Conservation (phyloP, 495 filamentous ascomycete genomes). For the Penicillium macrosclerotiorum region DNA sequence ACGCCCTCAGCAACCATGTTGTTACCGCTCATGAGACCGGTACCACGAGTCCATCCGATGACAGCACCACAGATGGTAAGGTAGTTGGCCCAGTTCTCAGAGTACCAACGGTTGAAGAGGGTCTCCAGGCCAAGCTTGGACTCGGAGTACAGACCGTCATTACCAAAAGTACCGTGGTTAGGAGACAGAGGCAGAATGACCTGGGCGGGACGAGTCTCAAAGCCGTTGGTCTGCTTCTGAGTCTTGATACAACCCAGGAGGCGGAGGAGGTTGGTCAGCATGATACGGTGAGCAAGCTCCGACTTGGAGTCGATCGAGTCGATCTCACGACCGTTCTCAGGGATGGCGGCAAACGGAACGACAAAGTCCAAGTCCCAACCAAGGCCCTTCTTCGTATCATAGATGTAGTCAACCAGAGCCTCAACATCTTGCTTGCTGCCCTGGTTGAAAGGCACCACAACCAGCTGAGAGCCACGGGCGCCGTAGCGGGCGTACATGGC, state of each 20-base stretch:
- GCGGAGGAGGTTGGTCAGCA: constrained; percentile 95
- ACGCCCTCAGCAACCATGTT: constrained; percentile 97
- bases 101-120: constrained; percentile 97
- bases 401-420: constrained; percentile 90
- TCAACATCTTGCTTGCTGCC: constrained; percentile 97
- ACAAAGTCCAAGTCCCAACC: constrained; percentile 98
- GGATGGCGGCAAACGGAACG: constrained; percentile 95
- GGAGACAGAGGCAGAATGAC: constrained; percentile 94
- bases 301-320: constrained; percentile 97
- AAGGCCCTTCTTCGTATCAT: constrained; percentile 92
- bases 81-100: constrained; percentile 96
- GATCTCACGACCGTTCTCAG: constrained; percentile 97
- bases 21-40: constrained; percentile 96
- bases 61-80: constrained; percentile 98
- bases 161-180: constrained; percentile 98
- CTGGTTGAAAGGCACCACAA: constrained; percentile 98
- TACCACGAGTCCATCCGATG: constrained; percentile 98
- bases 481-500: constrained; percentile 95
- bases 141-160: constrained; percentile 96
- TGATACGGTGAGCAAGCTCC: constrained; percentile 96
- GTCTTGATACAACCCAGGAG: constrained; percentile 87
- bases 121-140: constrained; percentile 97
- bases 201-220: constrained; percentile 92
- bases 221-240: constrained; percentile 81
- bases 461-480: constrained; percentile 89